Evolutionary conservation across 306 rosid species (phyloP).

Genomic region (Cicer chorassanicum): DNA sequence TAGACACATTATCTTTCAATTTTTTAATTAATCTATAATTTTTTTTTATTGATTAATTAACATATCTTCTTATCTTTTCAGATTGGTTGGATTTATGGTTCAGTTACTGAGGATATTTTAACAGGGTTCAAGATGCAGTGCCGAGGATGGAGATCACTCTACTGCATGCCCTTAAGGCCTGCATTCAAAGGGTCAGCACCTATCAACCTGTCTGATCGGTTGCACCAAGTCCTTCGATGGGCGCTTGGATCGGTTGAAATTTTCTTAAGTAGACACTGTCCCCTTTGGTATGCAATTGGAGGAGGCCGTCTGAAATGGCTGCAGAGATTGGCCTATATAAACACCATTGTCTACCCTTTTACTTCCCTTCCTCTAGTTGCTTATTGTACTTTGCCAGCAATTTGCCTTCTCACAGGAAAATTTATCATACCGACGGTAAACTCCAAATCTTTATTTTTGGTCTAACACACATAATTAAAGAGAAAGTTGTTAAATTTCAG

Average conservation of each 20-base stretch:
- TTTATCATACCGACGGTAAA: conserved; percentile 96
- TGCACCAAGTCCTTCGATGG: conserved; percentile 99
- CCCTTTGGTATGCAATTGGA: conserved; percentile 88
- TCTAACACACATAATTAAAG: not conserved
- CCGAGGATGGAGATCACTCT: conserved; percentile 96
- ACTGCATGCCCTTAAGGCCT: conserved; percentile 97
- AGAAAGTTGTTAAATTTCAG: not conserved
- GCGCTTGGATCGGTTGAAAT: conserved; percentile 98
- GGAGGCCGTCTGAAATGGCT: conserved; percentile 94
- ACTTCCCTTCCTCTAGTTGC: conserved; percentile 98
- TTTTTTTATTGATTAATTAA: conserved; percentile 20
- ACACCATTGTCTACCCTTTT: conserved; percentile 96
- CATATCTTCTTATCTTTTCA: conserved; percentile 43
- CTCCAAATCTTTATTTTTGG: conserved; percentile 26
- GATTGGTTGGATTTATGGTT: conserved; percentile 99
- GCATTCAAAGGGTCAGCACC: conserved; percentile 99
- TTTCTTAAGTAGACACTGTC: conserved; percentile 94
- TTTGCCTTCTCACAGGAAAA: conserved; percentile 97
- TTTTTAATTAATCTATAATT: conserved; percentile 22
- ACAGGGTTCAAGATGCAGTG: conserved; percentile 98
- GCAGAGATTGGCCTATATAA: conserved; percentile 89
- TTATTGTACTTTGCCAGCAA: conserved; percentile 88
- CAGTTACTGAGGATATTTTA: conserved; percentile 96
- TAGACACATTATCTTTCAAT: not conserved
- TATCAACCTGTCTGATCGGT: conserved; percentile 86